Percentiles rank a stretch among this genome's conserved stretches.
phyloP scores from a whole-genome alignment of 805 yeast species.

The Candida vaughaniae region DNA sequence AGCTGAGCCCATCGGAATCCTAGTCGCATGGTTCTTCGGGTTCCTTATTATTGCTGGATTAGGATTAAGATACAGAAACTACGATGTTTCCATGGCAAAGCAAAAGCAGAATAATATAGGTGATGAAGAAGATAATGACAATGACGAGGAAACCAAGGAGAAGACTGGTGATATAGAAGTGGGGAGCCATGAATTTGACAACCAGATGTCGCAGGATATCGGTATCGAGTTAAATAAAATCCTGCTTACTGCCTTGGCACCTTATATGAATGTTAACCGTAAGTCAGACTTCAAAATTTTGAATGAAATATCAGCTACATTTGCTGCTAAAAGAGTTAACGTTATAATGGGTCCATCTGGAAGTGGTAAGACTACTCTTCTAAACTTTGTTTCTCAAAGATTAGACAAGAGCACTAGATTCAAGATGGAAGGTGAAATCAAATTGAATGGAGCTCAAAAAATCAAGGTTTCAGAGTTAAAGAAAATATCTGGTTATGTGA shows the following conservation, averaged over 20 bases:
- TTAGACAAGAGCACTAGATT: slow-evolving; percentile 16
- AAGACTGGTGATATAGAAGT: background rate
- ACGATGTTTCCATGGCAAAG: slow-evolving; percentile 52
- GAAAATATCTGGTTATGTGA: slow-evolving; percentile 64
- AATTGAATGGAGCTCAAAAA: slow-evolving; percentile 25
- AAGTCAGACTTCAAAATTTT: slow-evolving; percentile 15
- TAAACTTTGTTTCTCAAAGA: slow-evolving; percentile 53
- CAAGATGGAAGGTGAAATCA: slow-evolving; percentile 24
- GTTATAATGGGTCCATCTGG: slow-evolving; percentile 50
- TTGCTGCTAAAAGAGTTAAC: slow-evolving; percentile 33
- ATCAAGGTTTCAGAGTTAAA: slow-evolving; percentile 25
- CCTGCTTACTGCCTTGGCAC: slow-evolving; percentile 53
- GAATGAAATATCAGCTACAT: slow-evolving; percentile 28
- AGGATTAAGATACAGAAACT: slow-evolving; percentile 47
- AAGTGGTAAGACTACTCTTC: slow-evolving; percentile 43
- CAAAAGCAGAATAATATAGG: slow-evolving; percentile 33
- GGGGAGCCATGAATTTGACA: slow-evolving; percentile 1
- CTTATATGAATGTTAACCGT: slow-evolving; percentile 21
- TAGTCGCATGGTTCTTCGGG: slow-evolving; percentile 58
- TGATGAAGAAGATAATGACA: slow-evolving; percentile 18
- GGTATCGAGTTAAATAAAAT: slow-evolving; percentile 20
- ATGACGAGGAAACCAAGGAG: slow-evolving; percentile 5
- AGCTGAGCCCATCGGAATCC: slow-evolving; percentile 59
- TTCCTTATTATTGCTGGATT: slow-evolving; percentile 50
- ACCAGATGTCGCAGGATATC: slow-evolving; percentile 15